phyloP scores from a whole-genome alignment of 2,329 filamentous ascomycete genomes.

The Stenocarpella maydis region DNA sequence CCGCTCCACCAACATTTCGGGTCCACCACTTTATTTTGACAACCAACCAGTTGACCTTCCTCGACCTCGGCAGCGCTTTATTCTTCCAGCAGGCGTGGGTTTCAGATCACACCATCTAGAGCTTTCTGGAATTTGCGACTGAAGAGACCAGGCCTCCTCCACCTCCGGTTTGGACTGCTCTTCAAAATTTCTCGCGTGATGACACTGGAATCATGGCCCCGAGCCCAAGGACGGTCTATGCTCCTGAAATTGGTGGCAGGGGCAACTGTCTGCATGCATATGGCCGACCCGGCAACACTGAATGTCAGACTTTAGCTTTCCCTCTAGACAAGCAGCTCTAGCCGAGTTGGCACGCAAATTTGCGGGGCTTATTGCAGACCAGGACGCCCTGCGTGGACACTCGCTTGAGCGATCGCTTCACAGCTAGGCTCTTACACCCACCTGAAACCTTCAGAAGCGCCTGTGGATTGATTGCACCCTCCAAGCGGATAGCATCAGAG shows the following conservation, averaged over 20 bases:
- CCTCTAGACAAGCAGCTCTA: slow-evolving; percentile 6
- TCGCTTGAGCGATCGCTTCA: not conserved
- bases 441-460: not conserved
- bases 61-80: not conserved
- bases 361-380: not conserved
- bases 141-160: no score
- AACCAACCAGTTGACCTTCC: slow-evolving; percentile 19
- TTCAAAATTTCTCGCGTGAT: not conserved
- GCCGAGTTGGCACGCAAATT: not conserved
- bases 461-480: not conserved
- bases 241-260: not conserved
- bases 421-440: slow-evolving; percentile 3
- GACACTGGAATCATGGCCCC: not conserved
- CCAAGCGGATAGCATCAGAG: not conserved
- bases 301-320: not conserved
- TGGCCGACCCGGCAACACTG: not conserved
- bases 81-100: not conserved
- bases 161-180: not conserved
- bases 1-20: slow-evolving; percentile 18
- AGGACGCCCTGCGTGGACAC: slow-evolving; percentile 4
- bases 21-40: slow-evolving; percentile 30
- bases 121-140: not conserved
- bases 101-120: not conserved
- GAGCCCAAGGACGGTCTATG: not conserved
- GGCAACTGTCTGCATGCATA: not conserved